phyloP scores from a whole-genome alignment of 2,329 filamentous ascomycete species.

The Arthrinium phaeospermum region DNA sequence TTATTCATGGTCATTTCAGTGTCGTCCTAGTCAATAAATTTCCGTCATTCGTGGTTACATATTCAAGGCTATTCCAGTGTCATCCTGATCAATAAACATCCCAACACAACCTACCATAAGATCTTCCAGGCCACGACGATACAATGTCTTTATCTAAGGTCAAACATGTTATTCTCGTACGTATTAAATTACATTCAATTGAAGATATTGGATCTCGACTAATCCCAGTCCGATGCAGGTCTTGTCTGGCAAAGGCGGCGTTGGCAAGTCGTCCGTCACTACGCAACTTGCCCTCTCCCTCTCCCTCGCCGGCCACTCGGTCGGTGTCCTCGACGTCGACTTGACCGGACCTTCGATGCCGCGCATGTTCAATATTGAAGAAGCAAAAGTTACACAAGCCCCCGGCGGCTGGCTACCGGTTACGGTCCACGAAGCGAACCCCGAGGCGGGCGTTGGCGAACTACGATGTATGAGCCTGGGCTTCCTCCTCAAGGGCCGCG shows the following conservation, averaged over 20 bases:
- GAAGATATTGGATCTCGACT: background rate
- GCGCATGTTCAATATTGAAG: conserved; percentile 89
- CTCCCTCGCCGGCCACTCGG: conserved; percentile 81
- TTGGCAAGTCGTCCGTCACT: conserved; percentile 97
- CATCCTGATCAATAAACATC: background rate
- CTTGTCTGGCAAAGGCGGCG: conserved; percentile 95
- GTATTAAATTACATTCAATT: conserved; percentile 31
- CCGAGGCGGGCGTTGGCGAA: conserved; percentile 60
- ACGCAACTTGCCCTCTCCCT: conserved; percentile 93
- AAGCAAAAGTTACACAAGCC: conserved; percentile 87
- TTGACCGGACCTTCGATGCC: conserved; percentile 96
- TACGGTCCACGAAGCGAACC: conserved; percentile 71
- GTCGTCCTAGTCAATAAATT: background rate
- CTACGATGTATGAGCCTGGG: conserved; percentile 90
- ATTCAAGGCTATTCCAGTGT: background rate
- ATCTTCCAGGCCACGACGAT: background rate
- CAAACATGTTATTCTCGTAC: conserved; percentile 78
- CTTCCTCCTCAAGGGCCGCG: conserved; percentile 82
- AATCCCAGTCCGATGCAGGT: conserved; percentile 51
- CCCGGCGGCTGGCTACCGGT: conserved; percentile 94
- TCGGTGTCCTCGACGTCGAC: conserved; percentile 95
- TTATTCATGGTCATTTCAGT: too few relatives aligned
- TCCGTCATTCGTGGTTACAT: too few relatives aligned
- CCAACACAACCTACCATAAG: background rate
- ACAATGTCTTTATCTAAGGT: conserved; percentile 73